Conservation (phyloP, 768 basidiomycete species). For the Coprinopsis sp. region DNA sequence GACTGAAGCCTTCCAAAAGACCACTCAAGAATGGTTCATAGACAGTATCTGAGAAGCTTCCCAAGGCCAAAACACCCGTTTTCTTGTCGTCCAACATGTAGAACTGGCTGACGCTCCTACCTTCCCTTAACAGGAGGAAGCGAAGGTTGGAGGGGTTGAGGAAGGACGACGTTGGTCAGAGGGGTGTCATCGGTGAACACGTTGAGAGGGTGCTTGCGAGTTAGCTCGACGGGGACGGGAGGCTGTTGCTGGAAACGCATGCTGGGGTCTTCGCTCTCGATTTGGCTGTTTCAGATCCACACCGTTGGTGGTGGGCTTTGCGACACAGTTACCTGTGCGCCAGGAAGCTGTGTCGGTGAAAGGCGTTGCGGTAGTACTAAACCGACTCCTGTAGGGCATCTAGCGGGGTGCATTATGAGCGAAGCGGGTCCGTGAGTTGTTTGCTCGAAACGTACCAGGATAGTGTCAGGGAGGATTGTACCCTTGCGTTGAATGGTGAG, state of each 20-base stretch:
- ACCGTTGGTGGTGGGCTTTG: slow-evolving; percentile 47
- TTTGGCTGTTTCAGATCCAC: slow-evolving; percentile 26
- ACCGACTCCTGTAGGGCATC: slow-evolving; percentile 56
- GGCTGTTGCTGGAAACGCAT: slow-evolving; percentile 39
- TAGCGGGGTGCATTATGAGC: slow-evolving; percentile 21
- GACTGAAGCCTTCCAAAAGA: slow-evolving; percentile 44
- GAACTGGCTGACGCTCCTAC: slow-evolving; percentile 48
- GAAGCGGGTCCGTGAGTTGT: neutral
- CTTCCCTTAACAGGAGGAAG: slow-evolving; percentile 40
- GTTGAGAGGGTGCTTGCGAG: slow-evolving; percentile 38
- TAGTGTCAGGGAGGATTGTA: slow-evolving; percentile 33
- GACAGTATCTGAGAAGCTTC: slow-evolving; percentile 48
- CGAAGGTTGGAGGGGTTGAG: slow-evolving; percentile 33
- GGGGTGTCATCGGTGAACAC: slow-evolving; percentile 48
- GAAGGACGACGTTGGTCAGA: slow-evolving; percentile 39
- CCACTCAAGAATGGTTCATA: slow-evolving; percentile 39
- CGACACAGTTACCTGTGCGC: slow-evolving; percentile 51
- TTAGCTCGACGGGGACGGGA: slow-evolving; percentile 23
- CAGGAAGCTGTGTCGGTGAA: slow-evolving; percentile 50
- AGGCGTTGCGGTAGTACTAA: slow-evolving; percentile 35
- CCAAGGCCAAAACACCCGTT: slow-evolving; percentile 56
- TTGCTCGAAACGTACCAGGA: slow-evolving; percentile 33
- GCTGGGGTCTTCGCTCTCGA: slow-evolving; percentile 21
- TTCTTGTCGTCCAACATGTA: slow-evolving; percentile 47
- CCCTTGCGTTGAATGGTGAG: slow-evolving; percentile 40